phyloP scores from a whole-genome alignment of 2,329 filamentous ascomycete species.

The Fusarium lyarnte region DNA sequence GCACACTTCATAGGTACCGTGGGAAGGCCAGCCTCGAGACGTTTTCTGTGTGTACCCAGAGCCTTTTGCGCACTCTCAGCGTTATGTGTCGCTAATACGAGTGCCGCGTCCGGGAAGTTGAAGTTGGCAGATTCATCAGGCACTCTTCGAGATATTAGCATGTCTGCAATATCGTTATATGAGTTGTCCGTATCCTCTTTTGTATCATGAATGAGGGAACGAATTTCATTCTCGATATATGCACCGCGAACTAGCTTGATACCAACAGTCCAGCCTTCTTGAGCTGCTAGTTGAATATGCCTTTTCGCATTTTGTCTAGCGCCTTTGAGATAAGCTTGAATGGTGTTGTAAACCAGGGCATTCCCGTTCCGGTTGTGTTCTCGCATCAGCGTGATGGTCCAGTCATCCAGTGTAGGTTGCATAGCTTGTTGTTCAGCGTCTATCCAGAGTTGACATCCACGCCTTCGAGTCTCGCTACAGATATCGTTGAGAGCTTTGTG shows the following conservation, averaged over 20 bases:
- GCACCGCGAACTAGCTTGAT: slow-evolving; percentile 67
- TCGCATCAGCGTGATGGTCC: slow-evolving; percentile 49
- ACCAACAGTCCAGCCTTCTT: slow-evolving; percentile 62
- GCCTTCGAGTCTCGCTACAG: slow-evolving; percentile 47
- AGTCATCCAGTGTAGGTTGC: slow-evolving; percentile 50
- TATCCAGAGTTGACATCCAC: slow-evolving; percentile 53
- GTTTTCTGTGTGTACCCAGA: slow-evolving; percentile 52
- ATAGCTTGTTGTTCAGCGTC: slow-evolving; percentile 58
- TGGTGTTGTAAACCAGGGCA: slow-evolving; percentile 58
- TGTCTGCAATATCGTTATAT: slow-evolving; percentile 60
- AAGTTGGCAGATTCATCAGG: slow-evolving; percentile 4
- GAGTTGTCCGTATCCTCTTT: slow-evolving; percentile 61
- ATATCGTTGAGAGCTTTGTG: slow-evolving; percentile 53
- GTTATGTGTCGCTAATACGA: slow-evolving; percentile 66
- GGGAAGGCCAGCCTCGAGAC: slow-evolving; percentile 47
- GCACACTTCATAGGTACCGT: slow-evolving; percentile 56
- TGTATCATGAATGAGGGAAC: slow-evolving; percentile 59
- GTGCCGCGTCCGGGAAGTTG: slow-evolving; percentile 55
- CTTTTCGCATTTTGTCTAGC: slow-evolving; percentile 53
- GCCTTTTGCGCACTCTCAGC: slow-evolving; percentile 53
- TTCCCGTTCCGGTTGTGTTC: slow-evolving; percentile 50
- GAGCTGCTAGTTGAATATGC: slow-evolving; percentile 58
- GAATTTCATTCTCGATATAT: slow-evolving; percentile 61
- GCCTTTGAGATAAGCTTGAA: slow-evolving; percentile 65
- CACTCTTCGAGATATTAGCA: slow-evolving; percentile 53